Evolutionary conservation across 345 rosid genomes (phyloP).

Genomic region (Boechera stricta): DNA sequence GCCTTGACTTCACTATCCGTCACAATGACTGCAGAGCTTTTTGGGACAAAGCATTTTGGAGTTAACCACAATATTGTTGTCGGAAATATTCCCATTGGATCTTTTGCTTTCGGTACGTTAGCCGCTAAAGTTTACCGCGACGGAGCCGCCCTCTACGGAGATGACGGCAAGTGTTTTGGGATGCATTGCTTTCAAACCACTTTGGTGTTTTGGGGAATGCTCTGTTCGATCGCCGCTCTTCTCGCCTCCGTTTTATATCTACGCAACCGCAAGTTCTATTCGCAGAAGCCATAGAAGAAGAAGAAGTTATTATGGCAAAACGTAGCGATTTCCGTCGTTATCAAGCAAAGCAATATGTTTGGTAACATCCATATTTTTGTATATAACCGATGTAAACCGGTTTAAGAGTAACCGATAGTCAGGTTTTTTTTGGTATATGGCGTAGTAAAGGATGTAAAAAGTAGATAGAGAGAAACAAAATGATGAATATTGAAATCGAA

Average conservation of each 20-base stretch:
- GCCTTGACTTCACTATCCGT: slow-evolving; percentile 81
- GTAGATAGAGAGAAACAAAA: slow-evolving; percentile 10
- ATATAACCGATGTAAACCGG: slow-evolving; percentile 14
- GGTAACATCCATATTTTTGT: not conserved
- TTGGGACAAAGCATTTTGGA: slow-evolving; percentile 71
- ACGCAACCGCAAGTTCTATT: slow-evolving; percentile 66
- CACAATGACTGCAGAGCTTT: slow-evolving; percentile 71
- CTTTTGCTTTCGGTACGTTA: slow-evolving; percentile 67
- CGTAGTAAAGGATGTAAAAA: not conserved
- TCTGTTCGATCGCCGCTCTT: slow-evolving; percentile 61
- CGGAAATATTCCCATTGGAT: slow-evolving; percentile 81
- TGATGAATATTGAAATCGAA: not conserved
- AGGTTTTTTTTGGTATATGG: slow-evolving; percentile 10
- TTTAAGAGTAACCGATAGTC: slow-evolving; percentile 4
- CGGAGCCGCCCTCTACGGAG: slow-evolving; percentile 32
- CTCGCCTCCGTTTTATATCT: slow-evolving; percentile 55
- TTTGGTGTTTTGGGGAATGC: slow-evolving; percentile 73
- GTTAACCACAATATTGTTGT: slow-evolving; percentile 90
- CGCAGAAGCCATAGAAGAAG: slow-evolving; percentile 29
- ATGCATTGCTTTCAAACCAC: slow-evolving; percentile 62
- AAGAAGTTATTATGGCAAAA: not conserved
- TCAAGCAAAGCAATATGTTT: not conserved
- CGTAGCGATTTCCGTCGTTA: not conserved
- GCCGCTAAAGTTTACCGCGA: slow-evolving; percentile 73
- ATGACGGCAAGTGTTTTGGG: slow-evolving; percentile 69